Evolutionary conservation across 176 grass and related monocot genomes (phyloP), one percentile per base, ranked within the genome.

Genomic region (Juncus inflexus): DNA sequence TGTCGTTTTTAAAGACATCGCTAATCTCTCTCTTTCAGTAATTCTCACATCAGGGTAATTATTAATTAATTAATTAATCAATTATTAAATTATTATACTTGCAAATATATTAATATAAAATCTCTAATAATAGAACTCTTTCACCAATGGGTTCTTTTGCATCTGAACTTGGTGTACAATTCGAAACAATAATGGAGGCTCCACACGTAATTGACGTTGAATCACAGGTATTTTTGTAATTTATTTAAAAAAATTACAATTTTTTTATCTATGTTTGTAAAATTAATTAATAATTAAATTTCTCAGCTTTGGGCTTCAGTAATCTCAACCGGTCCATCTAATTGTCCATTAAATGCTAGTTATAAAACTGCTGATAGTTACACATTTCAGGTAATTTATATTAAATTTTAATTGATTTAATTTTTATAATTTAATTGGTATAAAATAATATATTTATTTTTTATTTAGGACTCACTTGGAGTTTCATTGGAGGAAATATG

Each of bases 141-240:
- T 91, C 92, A 57, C 92, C 92, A 11, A 89, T 91, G 92, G 84
- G 87, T 7, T 96, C 92, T 50, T 96, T 96, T 83, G 80, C 92
- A 86, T 96, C 92, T 60, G 92, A 96, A 79, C 87, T 96, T 41
- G 92, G 92, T 50, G 82, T 91, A 10, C 87, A 86, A 68, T 96
- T 96, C 61, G 87, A 96, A 66, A 73, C 87, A 80, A 83, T 77
- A 74, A 77, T 96, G 79, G 92, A 96, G 79, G 92, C 87, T 76
- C 84, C 92, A 56, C 92, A 96, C 74, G 87, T 96, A 47, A 96
- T 96, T 43, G 80, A 96, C 81, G 66, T 80, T 35, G 87, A 88
- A 76, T 88, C 84, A 56, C 92, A 96, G 84, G 92, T 96, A 73
- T 2, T 13, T 36, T 9, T 62, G 19, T 28, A 28, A 28, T 28